These are phyloP conservation scores for Colletotrichum phormii DNA, from an alignment of 2,329 filamentous ascomycete genomes.

Conservation along the genomic window DNA sequence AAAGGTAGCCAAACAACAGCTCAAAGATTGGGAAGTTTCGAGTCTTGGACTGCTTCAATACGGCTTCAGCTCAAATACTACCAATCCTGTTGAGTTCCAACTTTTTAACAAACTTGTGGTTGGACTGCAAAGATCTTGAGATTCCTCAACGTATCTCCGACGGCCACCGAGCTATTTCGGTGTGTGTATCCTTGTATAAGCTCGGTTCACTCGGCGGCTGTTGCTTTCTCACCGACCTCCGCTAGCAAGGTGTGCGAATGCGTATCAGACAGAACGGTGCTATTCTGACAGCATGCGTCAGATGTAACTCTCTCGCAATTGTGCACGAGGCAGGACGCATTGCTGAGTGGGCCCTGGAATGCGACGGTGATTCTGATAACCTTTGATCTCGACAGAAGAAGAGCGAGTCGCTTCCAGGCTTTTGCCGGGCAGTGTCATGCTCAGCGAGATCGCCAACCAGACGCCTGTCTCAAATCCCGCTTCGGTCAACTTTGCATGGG, in stretches of 20 bases:
- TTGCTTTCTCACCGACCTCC: constrained; percentile 22
- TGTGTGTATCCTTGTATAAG: constrained; percentile 16
- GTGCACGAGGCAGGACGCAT: neutral
- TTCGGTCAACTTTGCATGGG: constrained; percentile 10
- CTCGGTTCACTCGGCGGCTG: constrained; percentile 8
- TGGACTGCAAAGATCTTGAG: neutral
- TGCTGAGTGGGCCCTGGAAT: constrained; percentile 2
- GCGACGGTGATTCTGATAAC: constrained; percentile 4
- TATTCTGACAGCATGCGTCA: constrained; percentile 24
- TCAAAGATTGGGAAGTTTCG: neutral
- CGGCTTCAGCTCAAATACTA: neutral
- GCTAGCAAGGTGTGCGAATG: constrained; percentile 14
- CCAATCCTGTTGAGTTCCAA: neutral
- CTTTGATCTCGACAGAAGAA: neutral
- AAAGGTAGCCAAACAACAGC: neutral
- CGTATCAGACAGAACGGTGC: constrained; percentile 25
- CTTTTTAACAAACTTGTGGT: neutral
- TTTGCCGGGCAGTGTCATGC: neutral
- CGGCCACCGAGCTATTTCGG: constrained; percentile 30
- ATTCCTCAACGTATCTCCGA: neutral
- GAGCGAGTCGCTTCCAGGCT: neutral
- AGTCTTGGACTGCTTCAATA: neutral
- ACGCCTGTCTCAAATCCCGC: neutral
- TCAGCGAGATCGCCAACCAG: constrained; percentile 6
- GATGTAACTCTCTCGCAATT: constrained; percentile 9